Evolutionary conservation across 192 early-diverging fungal species (phyloP).

Genomic region (Dimargaris xerosporica): DNA sequence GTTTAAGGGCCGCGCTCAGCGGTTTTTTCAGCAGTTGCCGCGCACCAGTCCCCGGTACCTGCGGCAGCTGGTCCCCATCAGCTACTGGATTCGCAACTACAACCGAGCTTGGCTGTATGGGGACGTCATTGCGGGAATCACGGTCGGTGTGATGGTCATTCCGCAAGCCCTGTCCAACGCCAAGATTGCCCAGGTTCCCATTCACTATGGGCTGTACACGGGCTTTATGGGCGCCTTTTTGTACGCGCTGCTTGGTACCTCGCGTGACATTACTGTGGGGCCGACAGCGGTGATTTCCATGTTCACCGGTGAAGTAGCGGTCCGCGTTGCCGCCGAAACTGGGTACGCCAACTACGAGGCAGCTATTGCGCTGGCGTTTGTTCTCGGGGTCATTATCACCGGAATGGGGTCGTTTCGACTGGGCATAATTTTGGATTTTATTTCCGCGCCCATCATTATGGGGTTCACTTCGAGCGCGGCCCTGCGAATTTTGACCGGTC

Average conservation of each 20-base stretch:
- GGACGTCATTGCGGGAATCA: conserved; percentile 56
- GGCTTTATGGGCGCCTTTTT: conserved; percentile 49
- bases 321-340: conserved; percentile 13
- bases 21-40: too few species aligned
- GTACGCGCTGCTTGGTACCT: conserved; percentile 58
- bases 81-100: conserved; percentile 29
- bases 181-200: conserved; percentile 54
- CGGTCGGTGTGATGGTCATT: conserved; percentile 55
- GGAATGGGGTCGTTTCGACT: conserved; percentile 64
- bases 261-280: conserved; percentile 59
- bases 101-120: conserved; percentile 43
- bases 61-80: conserved; percentile 18
- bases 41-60: too few species aligned
- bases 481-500: conserved; percentile 61
- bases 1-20: too few species aligned
- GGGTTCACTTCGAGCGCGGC: conserved; percentile 82
- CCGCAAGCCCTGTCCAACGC: conserved; percentile 64
- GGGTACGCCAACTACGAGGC: conserved; percentile 19
- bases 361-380: conserved; percentile 39
- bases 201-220: conserved; percentile 62
- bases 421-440: conserved; percentile 77
- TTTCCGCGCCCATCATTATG: conserved; percentile 64
- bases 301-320: conserved; percentile 49
- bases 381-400: conserved; percentile 55
- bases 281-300: conserved; percentile 65